Evolutionary conservation across 345 rosid species (phyloP), one percentile per base, ranked within the genome.

Genomic region (Gynandropsis gynandra): DNA sequence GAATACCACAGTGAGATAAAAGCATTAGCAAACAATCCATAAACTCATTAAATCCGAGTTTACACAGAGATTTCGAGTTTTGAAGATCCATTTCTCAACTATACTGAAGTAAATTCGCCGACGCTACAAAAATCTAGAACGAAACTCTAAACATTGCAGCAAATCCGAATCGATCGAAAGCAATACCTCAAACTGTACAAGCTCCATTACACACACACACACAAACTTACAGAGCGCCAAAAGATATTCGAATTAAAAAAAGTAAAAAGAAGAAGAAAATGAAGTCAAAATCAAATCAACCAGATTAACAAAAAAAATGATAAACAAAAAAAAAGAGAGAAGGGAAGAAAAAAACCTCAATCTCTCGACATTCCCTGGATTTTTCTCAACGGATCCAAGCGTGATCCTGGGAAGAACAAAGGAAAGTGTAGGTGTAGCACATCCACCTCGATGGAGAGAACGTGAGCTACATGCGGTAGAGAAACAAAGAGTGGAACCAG

Each of bases 401-500:
- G 62, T 35, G 45, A 13, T 0, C 13, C 16, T 48, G 29, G 6
- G 35, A 27, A 56, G 61, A 54, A 44, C 52, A 42, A 66, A 31
- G 49, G 18, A 47, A 8, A 54, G 14, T 24, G 29, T 24, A 66
- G 61, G 14, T 24, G 29, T 24, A 66, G 61, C 40, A 46, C 55
- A 54, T 47, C 9, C 13, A 10, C 46, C 56, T 32, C 51, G 56
- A 52, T 50, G 47, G 10, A 53, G 45, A 24, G 50, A 10, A 0
- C 46, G 65, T 17, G 61, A 53, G 9, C 10, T 47, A 42, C 61
- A 54, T 47, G 62, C 62, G 49, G 59, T 61, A 36, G 71, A 16
- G 56, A 66, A 66, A 9, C 71, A 42, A 42, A 60, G 61, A 59
- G 66, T 51, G 48, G 65, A 59, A 18, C 65, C 61, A 54, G 71